phyloP scores from a whole-genome alignment of 2,329 filamentous ascomycete species.

The Aspergillaceae sp. region DNA sequence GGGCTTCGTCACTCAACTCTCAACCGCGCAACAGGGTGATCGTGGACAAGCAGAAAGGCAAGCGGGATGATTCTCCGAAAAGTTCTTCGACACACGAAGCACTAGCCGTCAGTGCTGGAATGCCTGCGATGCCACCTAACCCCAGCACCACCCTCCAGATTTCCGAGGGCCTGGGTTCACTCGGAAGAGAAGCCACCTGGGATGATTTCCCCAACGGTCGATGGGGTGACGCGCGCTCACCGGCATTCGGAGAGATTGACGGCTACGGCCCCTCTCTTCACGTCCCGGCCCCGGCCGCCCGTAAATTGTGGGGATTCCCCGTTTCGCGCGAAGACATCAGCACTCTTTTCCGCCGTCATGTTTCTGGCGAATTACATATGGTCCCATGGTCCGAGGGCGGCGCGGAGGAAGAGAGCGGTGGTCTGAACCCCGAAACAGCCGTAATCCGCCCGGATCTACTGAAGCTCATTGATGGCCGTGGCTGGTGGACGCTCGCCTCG shows the following conservation, averaged over 20 bases:
- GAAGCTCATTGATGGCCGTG: slow-evolving; percentile 62
- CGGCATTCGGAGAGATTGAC: slow-evolving; percentile 92
- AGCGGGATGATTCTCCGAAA: slow-evolving; percentile 25
- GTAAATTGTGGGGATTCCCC: slow-evolving; percentile 77
- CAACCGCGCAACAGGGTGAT: slow-evolving; percentile 84
- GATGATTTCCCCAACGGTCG: slow-evolving; percentile 96
- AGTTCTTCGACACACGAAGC: slow-evolving; percentile 50
- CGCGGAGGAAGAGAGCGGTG: slow-evolving; percentile 51
- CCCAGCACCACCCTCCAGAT: slow-evolving; percentile 83
- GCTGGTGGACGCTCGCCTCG: slow-evolving; percentile 95
- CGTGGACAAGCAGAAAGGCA: slow-evolving; percentile 49
- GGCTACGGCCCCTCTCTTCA: slow-evolving; percentile 97
- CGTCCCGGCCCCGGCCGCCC: slow-evolving; percentile 74
- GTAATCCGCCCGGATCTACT: slow-evolving; percentile 71
- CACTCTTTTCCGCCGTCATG: slow-evolving; percentile 68
- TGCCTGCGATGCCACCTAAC: slow-evolving; percentile 62
- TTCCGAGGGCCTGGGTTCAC: slow-evolving; percentile 80
- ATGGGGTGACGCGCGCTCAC: slow-evolving; percentile 87
- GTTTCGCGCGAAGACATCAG: slow-evolving; percentile 63
- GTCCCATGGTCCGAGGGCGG: slow-evolving; percentile 80
- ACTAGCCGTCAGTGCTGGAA: slow-evolving; percentile 64
- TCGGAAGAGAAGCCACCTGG: slow-evolving; percentile 94
- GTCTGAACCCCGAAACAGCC: slow-evolving; percentile 60
- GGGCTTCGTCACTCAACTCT: slow-evolving; percentile 71
- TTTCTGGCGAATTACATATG: slow-evolving; percentile 67